Conservation (phyloP, 169 alveolate genomes). For the Cryptosporidium felis region DNA sequence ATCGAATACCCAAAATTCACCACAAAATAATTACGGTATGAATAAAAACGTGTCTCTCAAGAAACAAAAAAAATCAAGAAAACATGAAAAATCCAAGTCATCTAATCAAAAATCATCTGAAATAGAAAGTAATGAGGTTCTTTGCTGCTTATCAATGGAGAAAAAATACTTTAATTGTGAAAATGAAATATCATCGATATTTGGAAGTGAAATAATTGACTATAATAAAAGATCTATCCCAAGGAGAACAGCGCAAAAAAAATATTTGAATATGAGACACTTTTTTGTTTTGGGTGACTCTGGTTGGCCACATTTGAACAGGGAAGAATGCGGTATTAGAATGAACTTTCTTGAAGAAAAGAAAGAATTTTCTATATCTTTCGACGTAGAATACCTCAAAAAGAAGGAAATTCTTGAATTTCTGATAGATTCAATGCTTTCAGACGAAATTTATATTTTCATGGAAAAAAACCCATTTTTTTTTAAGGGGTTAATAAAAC, state of each 20-base stretch:
- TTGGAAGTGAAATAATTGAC: constrained; percentile 14
- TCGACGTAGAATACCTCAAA: constrained; percentile 47
- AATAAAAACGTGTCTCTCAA: not conserved
- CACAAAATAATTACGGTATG: not conserved
- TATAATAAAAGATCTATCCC: not conserved
- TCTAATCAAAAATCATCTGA: not conserved
- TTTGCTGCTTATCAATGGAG: constrained; percentile 30
- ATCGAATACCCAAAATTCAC: not conserved
- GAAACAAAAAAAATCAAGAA: not conserved
- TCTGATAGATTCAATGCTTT: constrained; percentile 8
- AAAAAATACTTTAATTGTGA: constrained; percentile 44
- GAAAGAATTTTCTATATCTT: constrained; percentile 39
- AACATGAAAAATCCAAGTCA: not conserved
- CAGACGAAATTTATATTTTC: constrained; percentile 21
- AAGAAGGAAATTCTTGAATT: constrained; percentile 39
- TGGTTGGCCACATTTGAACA: constrained; percentile 51
- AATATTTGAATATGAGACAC: constrained; percentile 43
- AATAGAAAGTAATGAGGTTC: not conserved
- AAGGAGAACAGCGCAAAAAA: not conserved
- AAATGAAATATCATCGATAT: constrained; percentile 44
- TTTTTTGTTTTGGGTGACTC: constrained; percentile 12
- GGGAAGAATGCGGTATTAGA: constrained; percentile 47
- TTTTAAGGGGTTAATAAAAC: constrained; percentile 17
- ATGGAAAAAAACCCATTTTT: constrained; percentile 66
- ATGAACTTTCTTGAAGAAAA: constrained; percentile 61